Evolutionary conservation across 352 stramenopile species (phyloP), one percentile per base, ranked within the genome.

Genomic region (Blastocystis sp.): DNA sequence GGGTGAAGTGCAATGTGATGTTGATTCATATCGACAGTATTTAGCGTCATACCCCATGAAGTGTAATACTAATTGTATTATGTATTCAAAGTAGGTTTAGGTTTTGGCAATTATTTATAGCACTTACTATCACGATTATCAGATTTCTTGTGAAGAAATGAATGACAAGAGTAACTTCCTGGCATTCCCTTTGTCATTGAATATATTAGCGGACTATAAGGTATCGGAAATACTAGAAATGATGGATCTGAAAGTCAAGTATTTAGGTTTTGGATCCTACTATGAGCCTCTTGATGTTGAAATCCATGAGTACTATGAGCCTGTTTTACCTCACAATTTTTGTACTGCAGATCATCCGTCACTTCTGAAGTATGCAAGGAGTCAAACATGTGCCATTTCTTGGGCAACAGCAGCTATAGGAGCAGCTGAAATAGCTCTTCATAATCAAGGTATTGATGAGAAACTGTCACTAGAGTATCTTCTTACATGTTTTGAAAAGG

Each of bases 191-290:
- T 19, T 56, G 66, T 24, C 53, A 24, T 51, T 58, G 22, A 58
- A 24, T 17, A 53, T 78, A 7, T 17, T 78, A 0, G 17, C 30
- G 35, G 66, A 78, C 24, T 78, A 35, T 2, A n/a, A 42, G 37
- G 13, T 6, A 33, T n/a, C 56, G 3, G 56, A 62, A 2, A 33
- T 62, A 13, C 24, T 48, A 5, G 15, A 75, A 44, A 51, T 75
- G 62, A 75, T 75, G 62, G 62, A 75, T 75, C 62, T 75, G 9
- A 44, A 40, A 40, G 9, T 75, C 24, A 75, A 75, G 1, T 75
- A 75, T 51, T 51, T 44, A 11, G 62, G 62, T 40, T 17, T 40
- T 3, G 24, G 24, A 27, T 48, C 62, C 17, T 75, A 75, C 24
- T 3, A 27, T 44, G 62, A 75, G 22, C 24, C 24, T 30, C 19